phyloP scores from a whole-genome alignment of 2,329 filamentous ascomycete species.

The Meredithiella fracta region DNA sequence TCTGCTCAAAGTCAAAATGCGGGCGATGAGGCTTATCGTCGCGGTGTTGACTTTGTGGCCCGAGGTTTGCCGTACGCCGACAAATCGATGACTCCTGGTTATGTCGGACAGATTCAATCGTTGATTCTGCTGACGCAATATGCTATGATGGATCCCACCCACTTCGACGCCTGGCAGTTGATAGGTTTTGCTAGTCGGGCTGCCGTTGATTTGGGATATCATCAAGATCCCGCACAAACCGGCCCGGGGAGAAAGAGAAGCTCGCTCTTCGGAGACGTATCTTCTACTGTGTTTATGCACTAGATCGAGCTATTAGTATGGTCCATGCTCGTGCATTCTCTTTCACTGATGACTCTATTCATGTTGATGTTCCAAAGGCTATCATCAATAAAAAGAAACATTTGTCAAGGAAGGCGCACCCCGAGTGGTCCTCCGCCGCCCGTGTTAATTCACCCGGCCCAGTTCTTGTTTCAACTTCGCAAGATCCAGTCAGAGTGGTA shows the following conservation, averaged over 20 bases:
- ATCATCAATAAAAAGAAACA: conserved; percentile 22
- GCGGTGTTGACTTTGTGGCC: conserved; percentile 39
- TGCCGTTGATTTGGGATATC: conserved; percentile 76
- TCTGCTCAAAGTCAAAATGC: conserved; percentile 54
- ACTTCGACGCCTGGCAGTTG: conserved; percentile 88
- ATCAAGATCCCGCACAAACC: conserved; percentile 71
- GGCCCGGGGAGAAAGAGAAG: conserved; percentile 49
- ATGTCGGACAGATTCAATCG: conserved; percentile 72
- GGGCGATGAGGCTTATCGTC: conserved; percentile 45
- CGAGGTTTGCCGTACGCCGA: conserved; percentile 63
- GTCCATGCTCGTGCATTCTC: conserved; percentile 78
- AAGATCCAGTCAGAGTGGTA: conserved; percentile 79
- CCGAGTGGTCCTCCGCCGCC: conserved; percentile 27
- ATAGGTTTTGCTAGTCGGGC: conserved; percentile 81
- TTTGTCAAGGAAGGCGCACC: conserved; percentile 24
- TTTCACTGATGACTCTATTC: conserved; percentile 76
- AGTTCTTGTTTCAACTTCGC: conserved; percentile 69
- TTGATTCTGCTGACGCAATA: conserved; percentile 77
- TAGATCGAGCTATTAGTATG: conserved; percentile 83
- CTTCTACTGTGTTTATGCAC: conserved; percentile 78
- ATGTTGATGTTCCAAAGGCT: conserved; percentile 54
- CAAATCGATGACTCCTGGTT: conserved; percentile 69
- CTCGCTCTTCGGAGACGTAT: conserved; percentile 67
- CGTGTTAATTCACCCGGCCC: conserved; percentile 45
- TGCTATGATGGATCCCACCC: conserved; percentile 72